Evolutionary conservation across 148 eudicot species (phyloP).

Genomic region (Chenopodium quinoa): DNA sequence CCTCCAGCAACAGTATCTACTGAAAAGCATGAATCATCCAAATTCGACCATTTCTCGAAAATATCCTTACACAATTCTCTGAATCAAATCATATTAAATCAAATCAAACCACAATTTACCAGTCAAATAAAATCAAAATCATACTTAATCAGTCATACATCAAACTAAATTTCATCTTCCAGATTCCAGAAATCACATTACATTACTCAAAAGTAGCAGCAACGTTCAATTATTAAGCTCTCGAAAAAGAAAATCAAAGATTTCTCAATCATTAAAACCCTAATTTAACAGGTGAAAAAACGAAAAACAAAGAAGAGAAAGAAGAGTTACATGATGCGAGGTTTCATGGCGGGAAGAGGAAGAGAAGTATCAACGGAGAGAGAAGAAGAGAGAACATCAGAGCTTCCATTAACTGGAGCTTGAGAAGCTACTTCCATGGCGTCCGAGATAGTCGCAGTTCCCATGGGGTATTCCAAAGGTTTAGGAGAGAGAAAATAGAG

Average conservation of each 20-base stretch:
- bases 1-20: conserved; percentile 81
- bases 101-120: not conserved
- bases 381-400: conserved; percentile 51
- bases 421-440: conserved; percentile 50
- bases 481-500: conserved; percentile 4
- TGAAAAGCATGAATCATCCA: conserved; percentile 59
- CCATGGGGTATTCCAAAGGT: conserved; percentile 27
- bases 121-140: not conserved
- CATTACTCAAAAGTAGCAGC: not conserved
- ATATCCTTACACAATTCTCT: conserved; percentile 86
- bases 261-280: not conserved
- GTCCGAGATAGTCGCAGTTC: conserved; percentile 52
- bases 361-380: conserved; percentile 78
- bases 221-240: not conserved
- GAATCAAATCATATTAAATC: conserved; percentile 26
- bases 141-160: not conserved
- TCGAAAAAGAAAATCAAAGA: not conserved
- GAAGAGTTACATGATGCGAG: conserved; percentile 55
- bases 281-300: not conserved
- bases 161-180: conserved; percentile 2
- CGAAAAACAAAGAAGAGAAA: not conserved
- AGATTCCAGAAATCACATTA: not conserved
- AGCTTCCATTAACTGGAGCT: conserved; percentile 32
- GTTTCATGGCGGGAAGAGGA: conserved; percentile 60
- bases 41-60: conserved; percentile 75